phyloP scores from a whole-genome alignment of 176 grass and related monocot species.

The Canna indica region DNA sequence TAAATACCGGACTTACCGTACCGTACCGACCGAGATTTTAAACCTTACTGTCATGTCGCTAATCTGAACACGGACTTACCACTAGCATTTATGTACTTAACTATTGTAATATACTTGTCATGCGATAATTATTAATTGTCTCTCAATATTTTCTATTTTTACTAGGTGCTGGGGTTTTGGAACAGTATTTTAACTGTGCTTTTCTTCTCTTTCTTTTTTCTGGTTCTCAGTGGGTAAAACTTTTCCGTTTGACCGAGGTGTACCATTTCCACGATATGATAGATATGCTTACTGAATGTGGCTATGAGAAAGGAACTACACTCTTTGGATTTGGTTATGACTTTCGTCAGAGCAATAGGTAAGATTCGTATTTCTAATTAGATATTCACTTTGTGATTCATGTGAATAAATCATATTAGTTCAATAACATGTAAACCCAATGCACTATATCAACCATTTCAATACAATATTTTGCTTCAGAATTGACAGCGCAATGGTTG shows the following conservation, averaged over 20 bases:
- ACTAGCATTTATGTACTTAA: background rate
- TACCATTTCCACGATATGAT: conserved; percentile 98
- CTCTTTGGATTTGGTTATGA: conserved; percentile 95
- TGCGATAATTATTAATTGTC: background rate
- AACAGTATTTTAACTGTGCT: background rate
- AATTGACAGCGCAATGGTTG: conserved; percentile 73
- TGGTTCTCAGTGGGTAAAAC: conserved; percentile 44
- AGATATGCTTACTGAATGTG: conserved; percentile 76
- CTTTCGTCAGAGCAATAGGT: conserved; percentile 92
- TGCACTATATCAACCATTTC: background rate
- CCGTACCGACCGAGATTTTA: background rate
- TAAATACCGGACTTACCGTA: no score
- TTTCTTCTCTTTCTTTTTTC: conserved; percentile 19
- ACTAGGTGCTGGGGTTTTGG: background rate
- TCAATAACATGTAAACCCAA: background rate
- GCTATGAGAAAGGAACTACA: conserved; percentile 78
- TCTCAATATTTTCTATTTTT: background rate
- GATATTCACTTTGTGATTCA: background rate
- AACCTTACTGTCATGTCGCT: no score
- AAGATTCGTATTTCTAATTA: conserved; percentile 8
- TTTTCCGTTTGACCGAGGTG: conserved; percentile 49
- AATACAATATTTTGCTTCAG: conserved; percentile 33
- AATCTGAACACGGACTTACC: no score
- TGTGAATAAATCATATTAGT: background rate
- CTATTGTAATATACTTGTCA: background rate